A percentile compares a stretch with the other conserved stretches of the same genome.
Conservation (phyloP, 2,329 filamentous ascomycete genomes). For the Monosporascus sp. region DNA sequence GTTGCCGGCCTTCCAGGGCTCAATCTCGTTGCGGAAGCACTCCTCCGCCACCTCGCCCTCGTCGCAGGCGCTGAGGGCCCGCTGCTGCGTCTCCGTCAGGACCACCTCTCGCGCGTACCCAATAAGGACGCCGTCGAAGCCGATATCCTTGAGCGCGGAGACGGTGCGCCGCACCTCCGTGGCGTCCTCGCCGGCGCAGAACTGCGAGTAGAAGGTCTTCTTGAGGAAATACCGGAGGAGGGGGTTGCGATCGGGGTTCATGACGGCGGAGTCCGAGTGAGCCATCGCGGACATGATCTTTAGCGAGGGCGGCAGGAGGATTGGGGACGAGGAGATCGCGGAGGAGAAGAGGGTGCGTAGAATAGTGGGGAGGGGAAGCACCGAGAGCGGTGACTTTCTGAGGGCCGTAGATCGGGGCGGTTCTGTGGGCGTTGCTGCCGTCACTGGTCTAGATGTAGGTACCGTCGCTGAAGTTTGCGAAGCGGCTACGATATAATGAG, state of each 20-base stretch:
- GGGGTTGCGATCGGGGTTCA: conserved; percentile 72
- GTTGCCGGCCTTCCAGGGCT: conserved; percentile 68
- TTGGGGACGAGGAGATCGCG: conserved; percentile 62
- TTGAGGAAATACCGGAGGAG: conserved; percentile 67
- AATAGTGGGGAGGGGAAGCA: conserved; percentile 61
- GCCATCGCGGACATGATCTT: conserved; percentile 64
- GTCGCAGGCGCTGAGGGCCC: conserved; percentile 37
- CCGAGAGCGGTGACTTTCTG: conserved; percentile 46
- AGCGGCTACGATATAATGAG: conserved; percentile 10
- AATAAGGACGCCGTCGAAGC: conserved; percentile 78
- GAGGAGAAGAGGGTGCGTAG: conserved; percentile 66
- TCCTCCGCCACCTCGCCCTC: conserved; percentile 43
- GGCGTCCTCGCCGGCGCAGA: conserved; percentile 76
- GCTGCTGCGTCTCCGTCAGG: conserved; percentile 50
- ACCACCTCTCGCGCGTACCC: conserved; percentile 82
- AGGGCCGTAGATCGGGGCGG: conserved; percentile 2
- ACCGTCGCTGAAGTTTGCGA: conserved; percentile 7
- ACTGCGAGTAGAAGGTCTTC: conserved; percentile 83
- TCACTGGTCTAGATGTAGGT: conserved; percentile 11
- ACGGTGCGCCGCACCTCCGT: conserved; percentile 64
- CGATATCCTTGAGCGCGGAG: conserved; percentile 61
- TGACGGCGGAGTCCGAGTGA: conserved; percentile 57
- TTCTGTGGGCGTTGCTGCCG: not conserved
- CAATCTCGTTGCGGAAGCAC: conserved; percentile 54
- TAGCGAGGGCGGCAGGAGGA: conserved; percentile 67